Evolutionary conservation across 805 yeast species (phyloP).

Genomic region (Suhomyces emberorum): DNA sequence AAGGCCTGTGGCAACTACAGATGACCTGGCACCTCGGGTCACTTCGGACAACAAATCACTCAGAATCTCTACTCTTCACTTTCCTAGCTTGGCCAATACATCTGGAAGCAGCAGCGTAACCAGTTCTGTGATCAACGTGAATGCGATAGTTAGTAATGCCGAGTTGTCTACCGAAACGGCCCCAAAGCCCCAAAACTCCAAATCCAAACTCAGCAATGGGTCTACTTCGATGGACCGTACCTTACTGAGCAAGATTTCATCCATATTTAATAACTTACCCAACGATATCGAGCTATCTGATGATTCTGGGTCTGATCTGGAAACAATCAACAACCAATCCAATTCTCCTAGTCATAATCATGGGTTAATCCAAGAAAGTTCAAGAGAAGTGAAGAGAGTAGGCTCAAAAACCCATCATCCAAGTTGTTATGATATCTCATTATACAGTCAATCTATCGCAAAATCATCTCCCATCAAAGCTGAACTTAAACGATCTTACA

Average conservation of each 20-base stretch:
- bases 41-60: slow-evolving; percentile 35
- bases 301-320: slow-evolving; percentile 43
- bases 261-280: slow-evolving; percentile 44
- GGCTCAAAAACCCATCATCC: slow-evolving; percentile 6
- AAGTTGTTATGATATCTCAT: slow-evolving; percentile 16
- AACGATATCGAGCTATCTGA: slow-evolving; percentile 46
- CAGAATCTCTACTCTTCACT: slow-evolving; percentile 25
- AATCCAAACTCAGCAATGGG: neutral
- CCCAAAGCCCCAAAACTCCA: slow-evolving; percentile 1
- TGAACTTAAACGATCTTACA: slow-evolving; percentile 14
- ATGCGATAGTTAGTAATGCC: slow-evolving; percentile 22
- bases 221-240: slow-evolving; percentile 7
- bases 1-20: slow-evolving; percentile 1
- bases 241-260: slow-evolving; percentile 32
- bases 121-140: slow-evolving; percentile 32
- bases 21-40: slow-evolving; percentile 22
- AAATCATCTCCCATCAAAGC: slow-evolving; percentile 27
- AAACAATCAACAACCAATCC: slow-evolving; percentile 22
- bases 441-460: slow-evolving; percentile 24
- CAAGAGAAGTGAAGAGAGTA: neutral
- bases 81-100: slow-evolving; percentile 18
- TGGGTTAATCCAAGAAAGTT: neutral
- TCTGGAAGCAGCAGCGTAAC: slow-evolving; percentile 25
- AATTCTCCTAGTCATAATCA: slow-evolving; percentile 4
- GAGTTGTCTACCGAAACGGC: slow-evolving; percentile 5